These are phyloP conservation scores for Chlamydomonas incerta DNA, from an alignment of 139 green algal species.

Conservation along the genomic window DNA sequence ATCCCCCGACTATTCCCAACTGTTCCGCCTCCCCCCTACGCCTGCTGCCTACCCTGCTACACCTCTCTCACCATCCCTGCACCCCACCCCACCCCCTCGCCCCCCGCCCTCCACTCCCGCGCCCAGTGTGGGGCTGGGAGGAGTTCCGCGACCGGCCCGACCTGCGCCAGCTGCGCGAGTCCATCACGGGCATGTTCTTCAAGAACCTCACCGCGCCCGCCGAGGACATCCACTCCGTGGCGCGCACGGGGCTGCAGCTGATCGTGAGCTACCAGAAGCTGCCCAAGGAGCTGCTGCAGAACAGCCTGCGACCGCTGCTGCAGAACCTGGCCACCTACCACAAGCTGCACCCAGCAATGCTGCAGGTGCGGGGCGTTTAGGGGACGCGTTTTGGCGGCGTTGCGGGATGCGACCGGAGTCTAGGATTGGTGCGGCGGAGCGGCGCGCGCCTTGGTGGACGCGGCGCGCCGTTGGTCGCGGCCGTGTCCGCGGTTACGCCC, in stretches of 20 bases:
- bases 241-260: conserved; percentile 44
- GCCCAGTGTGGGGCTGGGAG: conserved; percentile 42
- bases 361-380: conserved; percentile 35
- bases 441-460: no score
- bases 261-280: conserved; percentile 57
- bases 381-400: no score
- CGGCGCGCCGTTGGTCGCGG: no score
- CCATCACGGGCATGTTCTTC: conserved; percentile 81
- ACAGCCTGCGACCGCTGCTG: conserved; percentile 89
- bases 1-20: no score
- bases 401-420: no score
- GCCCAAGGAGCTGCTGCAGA: conserved; percentile 81
- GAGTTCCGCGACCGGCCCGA: conserved; percentile 39
- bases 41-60: no score
- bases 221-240: conserved; percentile 46
- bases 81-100: background rate
- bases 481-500: no score
- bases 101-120: no score
- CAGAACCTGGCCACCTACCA: conserved; percentile 86
- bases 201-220: conserved; percentile 43
- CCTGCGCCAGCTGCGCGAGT: conserved; percentile 59
- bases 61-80: no score
- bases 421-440: background rate
- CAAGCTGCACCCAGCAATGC: conserved; percentile 61
- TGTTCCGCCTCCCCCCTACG: background rate